Conservation (phyloP, 2,329 filamentous ascomycete genomes). For the Aspergillus sclerotialis region DNA sequence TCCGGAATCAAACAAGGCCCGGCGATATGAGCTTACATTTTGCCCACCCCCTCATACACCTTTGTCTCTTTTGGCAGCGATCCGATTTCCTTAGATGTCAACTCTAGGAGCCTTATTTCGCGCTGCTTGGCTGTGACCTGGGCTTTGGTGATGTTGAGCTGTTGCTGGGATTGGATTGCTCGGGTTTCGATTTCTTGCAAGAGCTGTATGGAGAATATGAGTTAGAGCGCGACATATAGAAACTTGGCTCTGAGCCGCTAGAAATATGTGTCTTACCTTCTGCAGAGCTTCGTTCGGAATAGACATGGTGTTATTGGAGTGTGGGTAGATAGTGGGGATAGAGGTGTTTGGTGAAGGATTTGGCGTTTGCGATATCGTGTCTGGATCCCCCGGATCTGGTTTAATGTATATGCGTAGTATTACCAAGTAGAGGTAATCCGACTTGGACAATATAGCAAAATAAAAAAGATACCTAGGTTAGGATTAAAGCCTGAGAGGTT, state of each 20-base stretch:
- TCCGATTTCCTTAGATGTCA: slow-evolving; percentile 79
- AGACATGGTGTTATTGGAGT: slow-evolving; percentile 55
- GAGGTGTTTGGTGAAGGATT: background rate
- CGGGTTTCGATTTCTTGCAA: slow-evolving; percentile 92
- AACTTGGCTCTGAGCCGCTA: background rate
- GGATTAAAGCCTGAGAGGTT: no score
- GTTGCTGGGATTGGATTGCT: slow-evolving; percentile 80
- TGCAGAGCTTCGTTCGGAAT: slow-evolving; percentile 90
- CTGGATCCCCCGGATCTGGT: no score
- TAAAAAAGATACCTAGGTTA: no score
- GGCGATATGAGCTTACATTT: slow-evolving; percentile 67
- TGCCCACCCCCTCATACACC: slow-evolving; percentile 91
- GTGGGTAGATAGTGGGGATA: background rate
- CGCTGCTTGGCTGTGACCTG: slow-evolving; percentile 82
- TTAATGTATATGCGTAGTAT: no score
- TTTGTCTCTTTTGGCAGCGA: slow-evolving; percentile 67
- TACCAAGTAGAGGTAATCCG: no score
- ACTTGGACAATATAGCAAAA: no score
- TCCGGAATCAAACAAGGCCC: no score
- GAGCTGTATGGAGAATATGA: slow-evolving; percentile 50
- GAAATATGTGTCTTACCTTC: slow-evolving; percentile 55
- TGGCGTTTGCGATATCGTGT: no score
- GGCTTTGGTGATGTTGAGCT: slow-evolving; percentile 76
- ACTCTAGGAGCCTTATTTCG: slow-evolving; percentile 78
- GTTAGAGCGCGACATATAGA: slow-evolving; percentile 7